Conservation (phyloP, 1,284 basidiomycete genomes). For the Rhodotorula sp. region DNA sequence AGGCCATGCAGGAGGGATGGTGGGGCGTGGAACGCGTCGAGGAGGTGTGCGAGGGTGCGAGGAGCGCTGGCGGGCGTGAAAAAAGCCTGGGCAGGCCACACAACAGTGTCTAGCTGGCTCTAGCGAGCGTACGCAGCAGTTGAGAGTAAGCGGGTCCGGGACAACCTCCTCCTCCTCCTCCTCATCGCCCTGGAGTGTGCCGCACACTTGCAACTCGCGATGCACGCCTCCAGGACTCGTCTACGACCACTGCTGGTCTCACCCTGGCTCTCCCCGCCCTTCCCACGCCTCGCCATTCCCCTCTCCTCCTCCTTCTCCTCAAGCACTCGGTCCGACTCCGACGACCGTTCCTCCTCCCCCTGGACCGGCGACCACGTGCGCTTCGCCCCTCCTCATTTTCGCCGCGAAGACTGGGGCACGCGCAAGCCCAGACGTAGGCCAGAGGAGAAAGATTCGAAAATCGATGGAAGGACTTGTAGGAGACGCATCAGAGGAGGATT, state of each 20-base stretch:
- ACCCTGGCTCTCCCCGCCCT: background rate
- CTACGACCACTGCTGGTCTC: background rate
- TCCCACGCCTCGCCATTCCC: background rate
- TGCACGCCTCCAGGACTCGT: background rate
- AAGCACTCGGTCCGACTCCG: background rate
- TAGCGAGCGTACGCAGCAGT: background rate
- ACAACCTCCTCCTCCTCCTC: background rate
- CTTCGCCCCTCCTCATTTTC: no score
- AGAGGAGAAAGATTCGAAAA: no score
- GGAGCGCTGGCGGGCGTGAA: background rate
- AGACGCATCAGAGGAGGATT: background rate
- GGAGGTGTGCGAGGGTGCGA: background rate
- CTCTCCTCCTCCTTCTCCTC: background rate
- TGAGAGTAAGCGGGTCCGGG: background rate
- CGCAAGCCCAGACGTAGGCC: no score
- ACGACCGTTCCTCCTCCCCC: no score
- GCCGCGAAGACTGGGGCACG: no score
- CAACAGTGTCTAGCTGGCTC: background rate
- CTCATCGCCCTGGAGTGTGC: no score
- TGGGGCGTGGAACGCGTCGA: background rate
- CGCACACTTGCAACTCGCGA: no score
- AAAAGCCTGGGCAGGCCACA: no score
- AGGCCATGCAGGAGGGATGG: constrained; percentile 16
- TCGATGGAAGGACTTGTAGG: constrained; percentile 1
- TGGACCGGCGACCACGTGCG: no score